Base-by-base conservation (phyloP, 2,329 filamentous ascomycete species). In the Phyllosticta paracitricarpa region DNA sequence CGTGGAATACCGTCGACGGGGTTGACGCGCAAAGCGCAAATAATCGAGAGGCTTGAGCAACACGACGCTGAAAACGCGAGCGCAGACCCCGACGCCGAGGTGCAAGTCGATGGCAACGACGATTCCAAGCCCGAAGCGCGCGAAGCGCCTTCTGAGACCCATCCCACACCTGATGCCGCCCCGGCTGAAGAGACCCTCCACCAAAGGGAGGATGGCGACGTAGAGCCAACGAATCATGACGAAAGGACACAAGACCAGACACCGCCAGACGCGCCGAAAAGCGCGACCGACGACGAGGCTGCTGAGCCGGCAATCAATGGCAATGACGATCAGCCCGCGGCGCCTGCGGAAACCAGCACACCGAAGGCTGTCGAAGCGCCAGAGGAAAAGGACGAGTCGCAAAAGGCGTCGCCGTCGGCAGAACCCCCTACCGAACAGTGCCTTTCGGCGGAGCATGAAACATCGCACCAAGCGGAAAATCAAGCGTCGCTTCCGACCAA, bases 21-120 rank as follows among this genome's bases (percentile, higher is more conserved):
- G 25, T 68, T 80, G 30, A 77, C 77, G 57, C 70, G 77, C 56
- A 81, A 81, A 67, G 74, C 76, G 62, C 75, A 79, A 62, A 77
- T 78, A 56, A 70, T 80, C 35, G 77, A 79, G 62, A 77, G 74
- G 65, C 69, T 81, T 8, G 68, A 74, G 60, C 73, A 67, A 35
- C 61, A 70, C 33, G 73, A 74, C 64, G 64, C 60, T 4, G 60
- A 66, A 33, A 57, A 59, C 48, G 60, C 51, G 12, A 57, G 54
- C 55, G 61, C 55, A 19, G 30, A 40, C 30, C 19, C 59, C 33
- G 30, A 28, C 48, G 28, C 52, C 28, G 53, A 33, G 28, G 25
- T 58, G 5, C 56, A 51, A 55, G 10, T 55, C 8, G 63, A 62
- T 17, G 48, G 56, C 7, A 64, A 59, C 22, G 61, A 59, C 9